Conservation (phyloP, 2,329 filamentous ascomycete genomes). For the Tolypocladium tundrense region DNA sequence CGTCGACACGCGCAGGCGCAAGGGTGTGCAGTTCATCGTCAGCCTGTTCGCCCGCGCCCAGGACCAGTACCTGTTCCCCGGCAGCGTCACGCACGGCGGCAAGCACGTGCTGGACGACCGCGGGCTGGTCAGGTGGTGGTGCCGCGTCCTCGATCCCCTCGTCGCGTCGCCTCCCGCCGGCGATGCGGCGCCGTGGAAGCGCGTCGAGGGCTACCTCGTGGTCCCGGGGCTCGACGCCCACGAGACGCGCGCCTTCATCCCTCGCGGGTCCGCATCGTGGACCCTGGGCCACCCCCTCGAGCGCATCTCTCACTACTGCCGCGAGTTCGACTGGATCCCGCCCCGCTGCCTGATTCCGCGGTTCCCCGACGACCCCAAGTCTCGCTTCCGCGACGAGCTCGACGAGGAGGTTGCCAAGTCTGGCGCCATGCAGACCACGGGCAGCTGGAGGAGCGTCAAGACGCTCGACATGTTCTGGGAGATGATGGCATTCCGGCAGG, state of each 20-base stretch:
- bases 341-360: conserved; percentile 78
- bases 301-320: conserved; percentile 50
- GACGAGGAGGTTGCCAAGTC: conserved; percentile 68
- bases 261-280: conserved; percentile 49
- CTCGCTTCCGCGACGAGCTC: conserved; percentile 77
- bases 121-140: conserved; percentile 93
- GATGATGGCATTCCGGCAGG: conserved; percentile 92
- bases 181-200: conserved; percentile 26
- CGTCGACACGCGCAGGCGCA: conserved; percentile 53
- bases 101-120: conserved; percentile 93
- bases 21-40: conserved; percentile 59
- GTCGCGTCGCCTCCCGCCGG: conserved; percentile 36
- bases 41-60: conserved; percentile 90
- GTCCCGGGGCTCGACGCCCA: conserved; percentile 78
- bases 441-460: conserved; percentile 74
- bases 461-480: conserved; percentile 95
- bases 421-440: conserved; percentile 41
- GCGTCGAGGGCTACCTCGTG: conserved; percentile 67
- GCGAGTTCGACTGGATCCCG: conserved; percentile 51
- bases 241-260: conserved; percentile 72
- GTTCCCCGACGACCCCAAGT: conserved; percentile 93
- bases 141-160: conserved; percentile 70
- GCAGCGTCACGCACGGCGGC: conserved; percentile 69
- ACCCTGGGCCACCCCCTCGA: conserved; percentile 65
- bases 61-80: conserved; percentile 88